Percentiles rank a stretch among this genome's conserved stretches.
Evolutionary conservation across 768 basidiomycete genomes (phyloP).

Genomic region (Collybiopsis luxurians): DNA sequence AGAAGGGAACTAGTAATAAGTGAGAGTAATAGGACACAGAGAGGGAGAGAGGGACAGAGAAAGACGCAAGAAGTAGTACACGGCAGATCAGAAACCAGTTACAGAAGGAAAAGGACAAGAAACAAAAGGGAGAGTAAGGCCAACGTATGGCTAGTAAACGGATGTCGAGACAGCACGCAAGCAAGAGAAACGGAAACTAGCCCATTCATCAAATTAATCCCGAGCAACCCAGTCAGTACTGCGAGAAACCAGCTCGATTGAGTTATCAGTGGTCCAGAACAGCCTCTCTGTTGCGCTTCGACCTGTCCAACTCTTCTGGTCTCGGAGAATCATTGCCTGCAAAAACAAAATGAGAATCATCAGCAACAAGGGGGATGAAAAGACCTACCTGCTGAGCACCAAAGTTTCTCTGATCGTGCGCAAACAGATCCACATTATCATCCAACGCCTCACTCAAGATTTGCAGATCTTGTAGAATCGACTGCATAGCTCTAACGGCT

Average conservation of each 20-base stretch:
- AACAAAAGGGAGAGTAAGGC: conserved; percentile 1
- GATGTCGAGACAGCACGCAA: neutral
- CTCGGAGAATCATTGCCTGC: conserved; percentile 93
- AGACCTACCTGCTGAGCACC: conserved; percentile 89
- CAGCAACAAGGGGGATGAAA: neutral
- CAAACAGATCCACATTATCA: conserved; percentile 89
- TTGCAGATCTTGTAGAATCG: conserved; percentile 86
- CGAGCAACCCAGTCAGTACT: conserved; percentile 86
- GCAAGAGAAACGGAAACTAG: neutral
- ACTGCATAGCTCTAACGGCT: conserved; percentile 79
- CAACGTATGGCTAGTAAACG: neutral
- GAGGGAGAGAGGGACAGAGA: neutral
- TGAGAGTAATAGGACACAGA: neutral
- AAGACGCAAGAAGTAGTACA: neutral
- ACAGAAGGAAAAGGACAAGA: neutral
- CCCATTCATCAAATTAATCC: conserved; percentile 39
- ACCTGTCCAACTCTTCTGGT: conserved; percentile 95
- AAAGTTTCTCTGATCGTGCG: conserved; percentile 91
- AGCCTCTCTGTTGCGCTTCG: conserved; percentile 87
- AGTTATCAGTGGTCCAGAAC: conserved; percentile 92
- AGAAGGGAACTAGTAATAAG: neutral
- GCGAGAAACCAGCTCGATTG: conserved; percentile 81
- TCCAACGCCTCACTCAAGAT: conserved; percentile 83
- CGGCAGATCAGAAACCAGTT: neutral
- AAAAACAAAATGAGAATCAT: conserved; percentile 7